Evolutionary conservation across 176 grass and related monocot species (phyloP).

Genomic region (Oropetium thomaeum): DNA sequence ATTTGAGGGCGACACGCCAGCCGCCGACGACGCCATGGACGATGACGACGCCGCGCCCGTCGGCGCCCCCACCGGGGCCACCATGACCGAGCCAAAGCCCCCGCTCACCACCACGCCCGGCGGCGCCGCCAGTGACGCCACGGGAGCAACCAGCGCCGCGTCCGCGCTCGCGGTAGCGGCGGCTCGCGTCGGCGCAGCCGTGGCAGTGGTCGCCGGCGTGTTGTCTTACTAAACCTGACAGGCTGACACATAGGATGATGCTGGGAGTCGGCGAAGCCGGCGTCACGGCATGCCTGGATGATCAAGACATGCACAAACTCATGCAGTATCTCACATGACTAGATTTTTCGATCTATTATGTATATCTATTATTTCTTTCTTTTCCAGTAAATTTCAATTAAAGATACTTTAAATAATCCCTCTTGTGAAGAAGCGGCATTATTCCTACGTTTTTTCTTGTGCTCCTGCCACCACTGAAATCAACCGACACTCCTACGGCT

Average conservation of each 20-base stretch:
- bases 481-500: too few relatives aligned
- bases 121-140: not conserved
- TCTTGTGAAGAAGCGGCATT: too few relatives aligned
- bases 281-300: not conserved
- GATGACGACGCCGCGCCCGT: conserved; percentile 48
- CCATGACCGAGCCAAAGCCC: conserved; percentile 33
- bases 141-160: not conserved
- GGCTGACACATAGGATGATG: too few relatives aligned
- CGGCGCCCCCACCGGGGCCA: conserved; percentile 32
- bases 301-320: not conserved
- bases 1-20: conserved; percentile 35
- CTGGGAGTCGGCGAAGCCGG: not conserved
- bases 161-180: not conserved
- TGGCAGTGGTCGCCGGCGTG: not conserved
- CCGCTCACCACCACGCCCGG: conserved; percentile 18
- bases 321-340: not conserved
- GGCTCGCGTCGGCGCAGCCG: not conserved
- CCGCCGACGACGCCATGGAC: conserved; percentile 26
- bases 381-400: not conserved
- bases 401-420: too few relatives aligned
- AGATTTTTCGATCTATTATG: not conserved
- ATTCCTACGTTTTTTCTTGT: too few relatives aligned
- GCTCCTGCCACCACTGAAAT: too few relatives aligned
- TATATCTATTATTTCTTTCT: not conserved
- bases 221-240: conserved; percentile 44